Conservation (phyloP, 2,329 filamentous ascomycete species). For the Helminthosporium solani region DNA sequence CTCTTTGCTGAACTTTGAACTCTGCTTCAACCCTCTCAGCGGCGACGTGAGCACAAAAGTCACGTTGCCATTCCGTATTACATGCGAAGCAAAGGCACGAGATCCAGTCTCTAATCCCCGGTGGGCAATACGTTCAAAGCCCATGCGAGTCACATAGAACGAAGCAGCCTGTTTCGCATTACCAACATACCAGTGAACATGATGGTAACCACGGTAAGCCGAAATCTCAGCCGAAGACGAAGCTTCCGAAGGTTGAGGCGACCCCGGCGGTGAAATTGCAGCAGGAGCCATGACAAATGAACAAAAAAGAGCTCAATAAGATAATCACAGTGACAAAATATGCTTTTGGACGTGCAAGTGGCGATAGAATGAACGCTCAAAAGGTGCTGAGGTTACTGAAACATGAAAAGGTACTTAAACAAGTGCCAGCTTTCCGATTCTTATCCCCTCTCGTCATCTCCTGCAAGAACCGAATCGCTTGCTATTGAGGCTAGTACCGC, state of each 20-base stretch:
- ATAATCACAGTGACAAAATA: not conserved
- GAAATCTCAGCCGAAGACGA: constrained; percentile 39
- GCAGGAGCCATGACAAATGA: constrained; percentile 30
- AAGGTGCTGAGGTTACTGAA: too few relatives aligned
- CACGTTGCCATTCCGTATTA: constrained; percentile 73
- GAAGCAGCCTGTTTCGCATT: constrained; percentile 94
- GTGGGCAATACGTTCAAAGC: constrained; percentile 81
- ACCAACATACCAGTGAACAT: constrained; percentile 94
- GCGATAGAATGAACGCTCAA: too few relatives aligned
- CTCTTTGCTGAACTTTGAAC: constrained; percentile 42
- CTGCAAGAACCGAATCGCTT: constrained; percentile 7
- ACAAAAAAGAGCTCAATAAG: not conserved
- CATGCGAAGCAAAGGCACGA: constrained; percentile 78
- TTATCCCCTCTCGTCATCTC: constrained; percentile 6
- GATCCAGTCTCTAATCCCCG: constrained; percentile 85
- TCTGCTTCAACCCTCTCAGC: constrained; percentile 54
- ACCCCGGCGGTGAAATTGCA: constrained; percentile 46
- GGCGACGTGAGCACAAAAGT: constrained; percentile 85
- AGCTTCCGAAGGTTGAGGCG: constrained; percentile 25
- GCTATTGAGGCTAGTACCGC: not conserved
- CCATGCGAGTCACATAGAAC: constrained; percentile 86
- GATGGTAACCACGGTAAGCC: constrained; percentile 80
- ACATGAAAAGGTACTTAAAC: not conserved
- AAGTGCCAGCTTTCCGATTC: not conserved
- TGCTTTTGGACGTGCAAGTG: too few relatives aligned